phyloP scores from a whole-genome alignment of 805 yeast genomes.

The Torulaspora quercuum region DNA sequence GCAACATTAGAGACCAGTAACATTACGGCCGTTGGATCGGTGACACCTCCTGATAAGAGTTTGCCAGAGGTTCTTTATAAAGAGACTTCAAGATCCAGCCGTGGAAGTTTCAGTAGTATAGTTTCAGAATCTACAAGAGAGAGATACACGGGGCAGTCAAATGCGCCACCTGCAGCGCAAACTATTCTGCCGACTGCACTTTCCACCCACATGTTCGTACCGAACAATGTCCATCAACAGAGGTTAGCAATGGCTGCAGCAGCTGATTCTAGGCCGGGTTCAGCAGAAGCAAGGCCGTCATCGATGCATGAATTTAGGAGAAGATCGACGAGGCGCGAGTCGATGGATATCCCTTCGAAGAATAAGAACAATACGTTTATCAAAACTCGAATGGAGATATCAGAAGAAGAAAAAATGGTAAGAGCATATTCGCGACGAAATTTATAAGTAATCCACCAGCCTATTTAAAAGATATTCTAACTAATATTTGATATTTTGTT shows the following conservation, averaged over 20 bases:
- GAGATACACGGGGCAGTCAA: constrained; percentile 44
- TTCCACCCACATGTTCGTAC: constrained; percentile 58
- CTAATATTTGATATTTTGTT: not conserved
- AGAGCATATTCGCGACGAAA: constrained; percentile 19
- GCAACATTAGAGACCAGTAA: constrained; percentile 23
- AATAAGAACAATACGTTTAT: constrained; percentile 26
- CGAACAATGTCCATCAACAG: constrained; percentile 40
- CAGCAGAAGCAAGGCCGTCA: constrained; percentile 3
- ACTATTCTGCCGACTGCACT: constrained; percentile 58
- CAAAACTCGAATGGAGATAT: constrained; percentile 36
- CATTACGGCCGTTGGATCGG: constrained; percentile 32
- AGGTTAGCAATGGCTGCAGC: constrained; percentile 23
- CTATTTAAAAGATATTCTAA: constrained; percentile 2
- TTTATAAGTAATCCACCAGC: constrained; percentile 2
- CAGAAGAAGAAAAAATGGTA: constrained; percentile 30
- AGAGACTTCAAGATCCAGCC: constrained; percentile 7
- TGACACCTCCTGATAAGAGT: constrained; percentile 25
- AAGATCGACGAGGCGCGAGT: constrained; percentile 23
- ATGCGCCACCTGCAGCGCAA: constrained; percentile 59
- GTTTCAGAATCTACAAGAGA: constrained; percentile 38
- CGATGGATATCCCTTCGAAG: constrained; percentile 36
- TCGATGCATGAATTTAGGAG: constrained; percentile 4
- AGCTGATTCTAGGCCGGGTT: not conserved
- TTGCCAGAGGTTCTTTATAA: constrained; percentile 5
- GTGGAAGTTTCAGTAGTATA: constrained; percentile 35